A percentile compares a stretch with the other conserved stretches of the same genome.
Conservation (phyloP, 2,329 filamentous ascomycete genomes). For the Calonectria pseudoreteaudii region DNA sequence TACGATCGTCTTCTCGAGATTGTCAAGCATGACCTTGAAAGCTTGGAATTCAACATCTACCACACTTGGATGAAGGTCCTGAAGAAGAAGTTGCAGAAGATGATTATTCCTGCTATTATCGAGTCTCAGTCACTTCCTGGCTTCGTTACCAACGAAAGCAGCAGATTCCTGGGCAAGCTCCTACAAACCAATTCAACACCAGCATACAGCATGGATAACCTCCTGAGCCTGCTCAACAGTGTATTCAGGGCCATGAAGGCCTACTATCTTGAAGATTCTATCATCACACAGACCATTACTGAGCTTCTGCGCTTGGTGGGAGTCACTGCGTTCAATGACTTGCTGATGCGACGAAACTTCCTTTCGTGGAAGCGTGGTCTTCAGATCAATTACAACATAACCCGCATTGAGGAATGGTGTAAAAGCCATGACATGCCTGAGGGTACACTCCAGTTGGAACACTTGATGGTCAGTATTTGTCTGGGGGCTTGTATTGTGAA, state of each 20-base stretch:
- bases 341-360: constrained; percentile 98
- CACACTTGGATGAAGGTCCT: constrained; percentile 99
- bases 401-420: constrained; percentile 99
- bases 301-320: constrained; percentile 93
- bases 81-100: constrained; percentile 99
- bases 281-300: constrained; percentile 95
- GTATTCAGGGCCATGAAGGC: constrained; percentile 99
- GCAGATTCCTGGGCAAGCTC: constrained; percentile 97
- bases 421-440: constrained; percentile 99
- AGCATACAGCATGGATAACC: constrained; percentile 99
- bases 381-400: constrained; percentile 99
- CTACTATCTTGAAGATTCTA: constrained; percentile 95
- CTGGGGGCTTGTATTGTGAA: background rate
- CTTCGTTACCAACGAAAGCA: constrained; percentile 98
- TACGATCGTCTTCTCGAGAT: constrained; percentile 98
- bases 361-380: constrained; percentile 98
- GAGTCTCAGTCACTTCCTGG: constrained; percentile 98
- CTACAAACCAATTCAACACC: constrained; percentile 89
- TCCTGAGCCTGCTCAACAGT: constrained; percentile 94
- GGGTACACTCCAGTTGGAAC: constrained; percentile 95
- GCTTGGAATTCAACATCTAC: constrained; percentile 99
- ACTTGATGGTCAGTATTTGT: constrained; percentile 80
- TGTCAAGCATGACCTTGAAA: constrained; percentile 98
- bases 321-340: constrained; percentile 97
- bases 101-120: constrained; percentile 99